Evolutionary conservation across 441 rosid genomes (phyloP).

Genomic region (Gossypium trilobum): DNA sequence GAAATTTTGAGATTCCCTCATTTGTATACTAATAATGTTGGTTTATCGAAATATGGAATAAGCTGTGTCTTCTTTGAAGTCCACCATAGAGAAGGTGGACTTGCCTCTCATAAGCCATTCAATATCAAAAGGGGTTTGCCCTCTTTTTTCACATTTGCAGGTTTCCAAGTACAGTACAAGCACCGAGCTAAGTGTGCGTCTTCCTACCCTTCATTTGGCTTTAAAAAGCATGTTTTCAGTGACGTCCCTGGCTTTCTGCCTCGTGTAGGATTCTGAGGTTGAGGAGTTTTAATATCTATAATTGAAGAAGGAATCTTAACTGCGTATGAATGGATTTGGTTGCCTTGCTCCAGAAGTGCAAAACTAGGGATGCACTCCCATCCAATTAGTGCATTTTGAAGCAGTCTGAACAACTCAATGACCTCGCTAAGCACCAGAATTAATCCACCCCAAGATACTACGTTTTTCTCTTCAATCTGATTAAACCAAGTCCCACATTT

Average conservation of each 20-base stretch:
- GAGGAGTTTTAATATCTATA: neutral
- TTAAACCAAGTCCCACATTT: too few species aligned
- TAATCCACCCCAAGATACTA: too few species aligned
- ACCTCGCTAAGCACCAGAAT: too few species aligned
- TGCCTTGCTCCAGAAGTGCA: too few species aligned
- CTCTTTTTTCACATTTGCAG: neutral
- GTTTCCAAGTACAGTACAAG: neutral
- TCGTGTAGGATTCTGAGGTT: neutral
- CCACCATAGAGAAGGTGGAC: too few species aligned
- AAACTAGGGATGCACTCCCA: too few species aligned
- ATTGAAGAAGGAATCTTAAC: neutral
- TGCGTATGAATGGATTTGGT: too few species aligned
- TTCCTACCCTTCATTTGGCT: neutral
- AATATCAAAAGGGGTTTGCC: neutral
- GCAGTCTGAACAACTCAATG: too few species aligned
- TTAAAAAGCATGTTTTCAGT: neutral
- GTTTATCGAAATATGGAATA: constrained; percentile 4
- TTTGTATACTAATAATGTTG: constrained; percentile 7
- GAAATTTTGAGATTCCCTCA: neutral
- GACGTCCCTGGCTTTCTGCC: neutral
- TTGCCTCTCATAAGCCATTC: too few species aligned
- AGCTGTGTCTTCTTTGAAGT: neutral
- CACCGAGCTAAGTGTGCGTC: neutral
- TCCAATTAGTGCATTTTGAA: too few species aligned
- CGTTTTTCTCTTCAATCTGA: too few species aligned